phyloP scores from a whole-genome alignment of 805 yeast genomes.

The Wickerhamiella sorbophila region DNA sequence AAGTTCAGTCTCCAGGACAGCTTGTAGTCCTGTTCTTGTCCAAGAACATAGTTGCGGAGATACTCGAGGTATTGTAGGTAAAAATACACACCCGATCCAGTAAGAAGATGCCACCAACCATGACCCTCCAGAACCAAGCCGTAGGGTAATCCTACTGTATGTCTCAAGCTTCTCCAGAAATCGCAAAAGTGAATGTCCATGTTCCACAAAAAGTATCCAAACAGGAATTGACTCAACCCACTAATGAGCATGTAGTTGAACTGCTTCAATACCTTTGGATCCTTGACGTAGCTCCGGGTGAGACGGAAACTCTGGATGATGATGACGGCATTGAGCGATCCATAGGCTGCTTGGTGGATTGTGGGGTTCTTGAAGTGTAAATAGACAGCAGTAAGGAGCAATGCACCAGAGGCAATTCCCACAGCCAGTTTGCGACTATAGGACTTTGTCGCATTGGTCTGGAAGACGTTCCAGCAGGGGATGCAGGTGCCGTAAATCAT shows the following conservation, averaged over 20 bases:
- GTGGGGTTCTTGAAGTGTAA: constrained; percentile 67
- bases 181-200: constrained; percentile 70
- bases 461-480: constrained; percentile 75
- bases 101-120: constrained; percentile 84
- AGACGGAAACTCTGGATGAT: constrained; percentile 45
- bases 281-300: constrained; percentile 39
- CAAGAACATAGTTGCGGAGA: constrained; percentile 50
- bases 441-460: constrained; percentile 35
- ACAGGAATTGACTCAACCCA: constrained; percentile 48
- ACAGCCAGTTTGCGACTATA: constrained; percentile 34
- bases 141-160: constrained; percentile 62
- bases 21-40: constrained; percentile 39
- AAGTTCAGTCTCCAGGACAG: constrained; percentile 46
- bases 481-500: constrained; percentile 97
- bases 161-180: constrained; percentile 41
- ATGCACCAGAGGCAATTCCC: constrained; percentile 39
- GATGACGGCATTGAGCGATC: constrained; percentile 56
- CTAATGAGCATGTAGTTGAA: constrained; percentile 41
- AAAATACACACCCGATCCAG: constrained; percentile 73
- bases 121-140: constrained; percentile 84
- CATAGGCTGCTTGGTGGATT: constrained; percentile 80
- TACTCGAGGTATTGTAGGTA: constrained; percentile 70
- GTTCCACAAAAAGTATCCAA: constrained; percentile 81
- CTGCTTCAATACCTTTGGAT: constrained; percentile 32
- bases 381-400: constrained; percentile 53